phyloP scores from a whole-genome alignment of 441 rosid species.

The Syzygium syzygioides region DNA sequence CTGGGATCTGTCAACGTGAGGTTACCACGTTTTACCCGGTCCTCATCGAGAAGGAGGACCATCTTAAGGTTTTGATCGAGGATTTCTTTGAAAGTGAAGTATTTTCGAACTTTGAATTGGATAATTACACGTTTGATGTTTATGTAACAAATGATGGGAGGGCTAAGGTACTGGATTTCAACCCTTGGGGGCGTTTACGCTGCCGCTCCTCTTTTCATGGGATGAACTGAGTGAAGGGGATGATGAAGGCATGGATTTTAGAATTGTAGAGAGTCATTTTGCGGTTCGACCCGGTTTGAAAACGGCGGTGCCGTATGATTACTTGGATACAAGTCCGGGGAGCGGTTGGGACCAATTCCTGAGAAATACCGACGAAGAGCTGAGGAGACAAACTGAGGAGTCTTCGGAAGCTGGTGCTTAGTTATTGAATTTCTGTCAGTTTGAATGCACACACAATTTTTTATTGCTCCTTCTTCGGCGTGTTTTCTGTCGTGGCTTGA shows the following conservation, averaged over 20 bases:
- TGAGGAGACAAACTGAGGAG: conserved; percentile 23
- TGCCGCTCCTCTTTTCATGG: conserved; percentile 67
- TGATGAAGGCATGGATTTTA: conserved; percentile 24
- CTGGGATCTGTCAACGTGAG: conserved; percentile 70
- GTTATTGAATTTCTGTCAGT: background rate
- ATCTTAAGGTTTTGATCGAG: conserved; percentile 28
- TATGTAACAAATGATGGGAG: conserved; percentile 41
- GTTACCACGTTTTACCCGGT: conserved; percentile 64
- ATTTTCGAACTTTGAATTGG: conserved; percentile 46
- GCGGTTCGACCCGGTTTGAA: conserved; percentile 62
- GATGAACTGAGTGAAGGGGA: conserved; percentile 39
- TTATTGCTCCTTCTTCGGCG: background rate
- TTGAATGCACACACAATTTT: background rate
- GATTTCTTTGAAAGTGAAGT: conserved; percentile 38
- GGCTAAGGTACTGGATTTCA: conserved; percentile 67
- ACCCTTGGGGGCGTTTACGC: conserved; percentile 71
- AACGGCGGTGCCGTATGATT: conserved; percentile 73
- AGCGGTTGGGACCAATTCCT: conserved; percentile 80
- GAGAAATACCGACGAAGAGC: conserved; percentile 49
- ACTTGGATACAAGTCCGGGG: conserved; percentile 55
- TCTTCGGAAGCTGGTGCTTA: conserved; percentile 29
- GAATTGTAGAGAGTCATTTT: conserved; percentile 57
- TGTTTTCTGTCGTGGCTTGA: background rate
- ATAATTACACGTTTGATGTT: conserved; percentile 59
- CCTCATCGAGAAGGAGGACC: conserved; percentile 32